phyloP scores from a whole-genome alignment of 768 basidiomycete genomes.

The Xerocomellus dryophilus region DNA sequence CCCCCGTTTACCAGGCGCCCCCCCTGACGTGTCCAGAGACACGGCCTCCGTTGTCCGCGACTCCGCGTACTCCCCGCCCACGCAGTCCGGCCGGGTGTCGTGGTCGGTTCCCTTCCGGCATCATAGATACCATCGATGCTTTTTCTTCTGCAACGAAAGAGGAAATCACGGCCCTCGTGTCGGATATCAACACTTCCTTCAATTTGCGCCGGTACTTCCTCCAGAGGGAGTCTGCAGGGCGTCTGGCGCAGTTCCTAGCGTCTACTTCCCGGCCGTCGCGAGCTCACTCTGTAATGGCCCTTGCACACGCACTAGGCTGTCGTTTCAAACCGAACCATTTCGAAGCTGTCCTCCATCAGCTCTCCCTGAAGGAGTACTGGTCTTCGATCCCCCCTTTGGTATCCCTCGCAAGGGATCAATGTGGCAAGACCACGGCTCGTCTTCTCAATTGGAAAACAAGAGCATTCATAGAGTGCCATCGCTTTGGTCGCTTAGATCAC shows the following conservation, averaged over 20 bases:
- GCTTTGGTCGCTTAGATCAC: conserved; percentile 44
- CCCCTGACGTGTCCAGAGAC: background rate
- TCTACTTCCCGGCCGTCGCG: conserved; percentile 36
- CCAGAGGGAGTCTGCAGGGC: conserved; percentile 31
- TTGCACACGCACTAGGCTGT: conserved; percentile 51
- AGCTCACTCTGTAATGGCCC: conserved; percentile 43
- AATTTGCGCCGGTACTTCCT: conserved; percentile 27
- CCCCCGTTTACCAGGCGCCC: background rate
- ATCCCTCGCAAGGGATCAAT: conserved; percentile 46
- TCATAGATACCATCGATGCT: conserved; percentile 27
- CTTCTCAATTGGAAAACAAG: conserved; percentile 71
- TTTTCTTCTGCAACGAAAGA: conserved; percentile 19
- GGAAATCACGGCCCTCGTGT: conserved; percentile 8
- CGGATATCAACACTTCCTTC: conserved; percentile 23
- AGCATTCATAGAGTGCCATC: conserved; percentile 53
- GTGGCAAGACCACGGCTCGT: conserved; percentile 47
- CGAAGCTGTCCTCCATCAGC: conserved; percentile 50
- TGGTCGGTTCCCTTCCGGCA: conserved; percentile 23
- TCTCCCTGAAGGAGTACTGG: conserved; percentile 52
- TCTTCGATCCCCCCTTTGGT: conserved; percentile 45
- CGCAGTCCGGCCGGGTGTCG: background rate
- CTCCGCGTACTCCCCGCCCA: background rate
- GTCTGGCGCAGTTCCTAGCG: conserved; percentile 35
- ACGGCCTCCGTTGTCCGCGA: background rate
- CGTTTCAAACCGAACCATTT: conserved; percentile 52